phyloP scores from a whole-genome alignment of 768 basidiomycete species.

The Agaricus bisporus region DNA sequence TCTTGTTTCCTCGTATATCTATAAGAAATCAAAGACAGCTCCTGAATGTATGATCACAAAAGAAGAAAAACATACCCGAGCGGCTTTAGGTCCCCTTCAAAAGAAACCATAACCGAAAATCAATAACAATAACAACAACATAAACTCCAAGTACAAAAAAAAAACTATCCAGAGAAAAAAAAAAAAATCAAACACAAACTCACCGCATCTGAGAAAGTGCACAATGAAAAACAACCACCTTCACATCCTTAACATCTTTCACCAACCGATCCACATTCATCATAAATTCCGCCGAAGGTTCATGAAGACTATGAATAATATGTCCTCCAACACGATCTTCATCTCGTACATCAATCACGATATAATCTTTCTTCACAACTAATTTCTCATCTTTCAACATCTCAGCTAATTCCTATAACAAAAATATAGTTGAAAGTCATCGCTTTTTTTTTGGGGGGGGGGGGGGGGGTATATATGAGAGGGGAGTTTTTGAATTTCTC shows the following conservation, averaged over 20 bases:
- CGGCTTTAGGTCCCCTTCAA: slow-evolving; percentile 71
- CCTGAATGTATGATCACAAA: not conserved
- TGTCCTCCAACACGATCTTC: slow-evolving; percentile 76
- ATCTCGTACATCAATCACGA: slow-evolving; percentile 83
- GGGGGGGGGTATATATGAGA: too few species aligned
- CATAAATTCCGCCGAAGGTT: slow-evolving; percentile 58
- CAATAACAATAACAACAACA: not conserved
- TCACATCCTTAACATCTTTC: slow-evolving; percentile 52
- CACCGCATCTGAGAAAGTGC: slow-evolving; percentile 72
- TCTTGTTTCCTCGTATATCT: slow-evolving; percentile 70
- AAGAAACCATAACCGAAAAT: not conserved
- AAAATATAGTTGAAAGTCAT: too few species aligned
- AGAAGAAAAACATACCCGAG: slow-evolving; percentile 40
- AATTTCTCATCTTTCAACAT: slow-evolving; percentile 61
- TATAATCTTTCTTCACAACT: slow-evolving; percentile 55
- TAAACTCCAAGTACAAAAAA: too few species aligned
- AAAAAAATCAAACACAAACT: too few species aligned
- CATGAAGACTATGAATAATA: slow-evolving; percentile 57
- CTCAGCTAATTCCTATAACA: slow-evolving; percentile 56
- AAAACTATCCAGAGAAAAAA: too few species aligned
- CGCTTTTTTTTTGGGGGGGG: too few species aligned
- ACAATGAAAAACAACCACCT: slow-evolving; percentile 73
- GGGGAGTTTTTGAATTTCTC: not conserved
- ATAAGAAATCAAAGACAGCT: not conserved
- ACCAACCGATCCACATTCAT: slow-evolving; percentile 53